Conservation (phyloP, 805 yeast genomes). For the Lipomyces yamanashiensis region DNA sequence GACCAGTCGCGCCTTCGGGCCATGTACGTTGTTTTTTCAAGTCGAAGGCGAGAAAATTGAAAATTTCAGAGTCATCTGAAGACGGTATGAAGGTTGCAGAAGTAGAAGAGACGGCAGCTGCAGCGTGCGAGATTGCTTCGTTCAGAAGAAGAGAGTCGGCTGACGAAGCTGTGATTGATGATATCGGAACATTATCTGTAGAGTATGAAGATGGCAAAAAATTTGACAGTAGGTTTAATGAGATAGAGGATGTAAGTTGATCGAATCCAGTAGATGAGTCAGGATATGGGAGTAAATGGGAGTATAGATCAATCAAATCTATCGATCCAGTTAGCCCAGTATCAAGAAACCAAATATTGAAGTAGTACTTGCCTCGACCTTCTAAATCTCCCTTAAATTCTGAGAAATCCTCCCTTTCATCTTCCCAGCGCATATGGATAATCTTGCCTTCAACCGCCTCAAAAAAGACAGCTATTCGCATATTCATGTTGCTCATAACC, state of each 20-base stretch:
- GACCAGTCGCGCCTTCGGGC: slow-evolving; percentile 47
- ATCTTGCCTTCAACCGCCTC: slow-evolving; percentile 47
- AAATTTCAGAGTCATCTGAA: slow-evolving; percentile 42
- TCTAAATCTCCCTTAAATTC: neutral
- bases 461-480: slow-evolving; percentile 33
- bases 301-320: slow-evolving; percentile 44
- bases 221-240: slow-evolving; percentile 42
- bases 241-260: slow-evolving; percentile 37
- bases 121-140: slow-evolving; percentile 16
- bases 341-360: neutral
- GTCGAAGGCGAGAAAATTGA: slow-evolving; percentile 53
- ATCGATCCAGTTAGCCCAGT: neutral
- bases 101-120: neutral
- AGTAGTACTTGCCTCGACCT: neutral
- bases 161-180: slow-evolving; percentile 56
- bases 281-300: slow-evolving; percentile 52
- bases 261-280: slow-evolving; percentile 44
- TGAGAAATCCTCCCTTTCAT: slow-evolving; percentile 44
- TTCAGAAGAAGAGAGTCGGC: slow-evolving; percentile 46
- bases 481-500: slow-evolving; percentile 26
- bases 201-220: slow-evolving; percentile 40
- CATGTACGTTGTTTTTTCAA: slow-evolving; percentile 46
- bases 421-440: slow-evolving; percentile 48
- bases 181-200: slow-evolving; percentile 36
- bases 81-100: neutral